A percentile compares a stretch with the other conserved stretches of the same genome.
Evolutionary conservation across 2,329 filamentous ascomycete genomes (phyloP).

Genomic region (Parafenestella ontariensis): DNA sequence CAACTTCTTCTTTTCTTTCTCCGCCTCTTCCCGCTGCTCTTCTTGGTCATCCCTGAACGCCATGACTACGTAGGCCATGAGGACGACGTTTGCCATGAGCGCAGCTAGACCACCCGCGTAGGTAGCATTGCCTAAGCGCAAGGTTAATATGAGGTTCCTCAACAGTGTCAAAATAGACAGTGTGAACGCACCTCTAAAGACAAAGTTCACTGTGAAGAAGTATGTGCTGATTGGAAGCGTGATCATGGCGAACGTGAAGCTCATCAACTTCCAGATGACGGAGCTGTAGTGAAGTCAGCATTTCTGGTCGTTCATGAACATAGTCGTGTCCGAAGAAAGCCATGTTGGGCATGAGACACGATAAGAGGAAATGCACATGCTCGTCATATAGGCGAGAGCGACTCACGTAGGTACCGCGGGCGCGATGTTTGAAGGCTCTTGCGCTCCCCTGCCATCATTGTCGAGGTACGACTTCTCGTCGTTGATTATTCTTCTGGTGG

Average conservation of each 20-base stretch:
- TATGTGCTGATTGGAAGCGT: slow-evolving; percentile 86
- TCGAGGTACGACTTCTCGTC: slow-evolving; percentile 70
- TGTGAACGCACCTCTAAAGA: slow-evolving; percentile 81
- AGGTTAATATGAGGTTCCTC: slow-evolving; percentile 1
- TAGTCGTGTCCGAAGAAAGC: background rate
- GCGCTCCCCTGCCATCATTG: slow-evolving; percentile 36
- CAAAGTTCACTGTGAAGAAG: slow-evolving; percentile 76
- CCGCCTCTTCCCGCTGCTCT: slow-evolving; percentile 56
- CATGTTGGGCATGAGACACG: background rate
- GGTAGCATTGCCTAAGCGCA: slow-evolving; percentile 77
- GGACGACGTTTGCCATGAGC: slow-evolving; percentile 86
- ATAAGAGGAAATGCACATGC: background rate
- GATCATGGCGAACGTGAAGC: slow-evolving; percentile 92
- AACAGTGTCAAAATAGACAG: too few species aligned
- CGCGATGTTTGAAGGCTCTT: slow-evolving; percentile 72
- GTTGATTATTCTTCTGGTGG: slow-evolving; percentile 71
- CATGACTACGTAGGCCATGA: slow-evolving; percentile 89
- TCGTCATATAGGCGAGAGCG: background rate
- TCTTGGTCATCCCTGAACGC: slow-evolving; percentile 85
- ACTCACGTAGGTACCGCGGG: slow-evolving; percentile 83
- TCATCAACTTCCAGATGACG: slow-evolving; percentile 88
- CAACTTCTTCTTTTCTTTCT: slow-evolving; percentile 47
- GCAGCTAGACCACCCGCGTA: slow-evolving; percentile 86
- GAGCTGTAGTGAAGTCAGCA: slow-evolving; percentile 58
- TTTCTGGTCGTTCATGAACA: background rate